Evolutionary conservation across 345 rosid species (phyloP), one percentile per base, ranked within the genome.

Genomic region (Hibiscus syriacus): DNA sequence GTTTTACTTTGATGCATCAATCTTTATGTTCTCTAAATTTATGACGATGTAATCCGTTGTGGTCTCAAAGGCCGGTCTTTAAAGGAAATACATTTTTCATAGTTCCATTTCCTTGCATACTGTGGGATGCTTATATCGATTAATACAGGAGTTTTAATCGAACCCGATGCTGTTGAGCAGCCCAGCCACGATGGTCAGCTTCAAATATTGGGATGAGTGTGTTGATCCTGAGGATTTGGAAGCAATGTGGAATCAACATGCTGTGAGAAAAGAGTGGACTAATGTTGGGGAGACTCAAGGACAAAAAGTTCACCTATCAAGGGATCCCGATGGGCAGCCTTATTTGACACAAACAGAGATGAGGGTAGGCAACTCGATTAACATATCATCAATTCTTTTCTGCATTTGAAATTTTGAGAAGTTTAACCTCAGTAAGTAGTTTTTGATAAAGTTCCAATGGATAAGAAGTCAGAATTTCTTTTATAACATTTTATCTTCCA

Each of bases 251-350:
- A 49, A 72, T 74, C 80, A 83, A 57, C 87, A 88, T 71, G 87
- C 84, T 14, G 92, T 94, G 39, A 78, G 83, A 65, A 77, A 76
- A 56, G 96, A 94, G 73, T 94, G 99, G 99, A 38, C 85, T 63
- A 85, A 82, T 60, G 96, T 84, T 71, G 98, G 99, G 50, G 99
- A 94, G 80, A 74, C 83, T 53, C 76, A 50, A 80, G 98, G 87
- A 11, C 88, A 87, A 62, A 91, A 82, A 72, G 87, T 94, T 80
- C 95, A 87, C 62, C 81, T 94, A 67, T 94, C 99, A 8, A 80
- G 95, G 72, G 99, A 94, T 87, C 95, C 96, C 49, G 96, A 89
- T 69, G 99, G 99, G 1, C 86, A 94, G 68, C 82, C 90, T 66
- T 94, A 86, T 76, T 80, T 94, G 60, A 94, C 99, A 39, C 95